A percentile compares a stretch with the other conserved stretches of the same genome.
Evolutionary conservation across 495 filamentous ascomycete species (phyloP).

Genomic region (Thermothielavioides terrestris): DNA sequence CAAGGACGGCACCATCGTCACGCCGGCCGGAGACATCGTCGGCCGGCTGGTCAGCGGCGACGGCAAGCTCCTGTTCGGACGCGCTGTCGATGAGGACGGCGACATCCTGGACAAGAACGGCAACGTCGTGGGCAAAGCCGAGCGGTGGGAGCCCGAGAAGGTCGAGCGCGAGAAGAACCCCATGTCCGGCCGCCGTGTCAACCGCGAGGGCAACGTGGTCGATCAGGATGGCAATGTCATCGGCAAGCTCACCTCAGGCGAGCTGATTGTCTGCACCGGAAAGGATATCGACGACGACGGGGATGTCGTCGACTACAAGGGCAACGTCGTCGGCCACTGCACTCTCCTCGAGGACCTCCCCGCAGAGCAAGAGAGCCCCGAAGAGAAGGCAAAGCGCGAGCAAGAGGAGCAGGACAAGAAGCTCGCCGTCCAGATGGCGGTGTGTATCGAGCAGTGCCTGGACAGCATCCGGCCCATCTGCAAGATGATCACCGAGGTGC

Average conservation of each 20-base stretch:
- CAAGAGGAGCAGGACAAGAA: conserved; percentile 59
- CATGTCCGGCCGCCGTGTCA: conserved; percentile 71
- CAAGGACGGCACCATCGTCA: conserved; percentile 66
- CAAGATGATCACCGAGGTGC: conserved; percentile 79
- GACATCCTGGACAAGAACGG: conserved; percentile 76
- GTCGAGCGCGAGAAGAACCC: conserved; percentile 50
- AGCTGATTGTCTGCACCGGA: conserved; percentile 59
- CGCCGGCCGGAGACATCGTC: conserved; percentile 55
- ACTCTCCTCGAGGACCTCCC: conserved; percentile 69
- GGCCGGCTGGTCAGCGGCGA: conserved; percentile 70
- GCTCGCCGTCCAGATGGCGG: conserved; percentile 68
- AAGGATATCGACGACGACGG: conserved; percentile 81
- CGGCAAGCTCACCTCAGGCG: conserved; percentile 67
- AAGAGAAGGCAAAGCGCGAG: conserved; percentile 46
- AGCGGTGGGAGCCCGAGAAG: conserved; percentile 73
- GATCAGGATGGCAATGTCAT: conserved; percentile 75
- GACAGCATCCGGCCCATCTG: conserved; percentile 78
- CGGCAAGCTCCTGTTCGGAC: conserved; percentile 59
- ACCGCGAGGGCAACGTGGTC: conserved; percentile 72
- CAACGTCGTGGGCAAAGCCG: conserved; percentile 71
- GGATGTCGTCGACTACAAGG: conserved; percentile 75
- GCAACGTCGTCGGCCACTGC: conserved; percentile 70
- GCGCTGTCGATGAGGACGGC: conserved; percentile 73
- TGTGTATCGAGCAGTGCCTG: conserved; percentile 66
- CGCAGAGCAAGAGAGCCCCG: conserved; percentile 39